Base-by-base conservation (phyloP, 805 yeast species). In the Brettanomyces naardenensis region DNA sequence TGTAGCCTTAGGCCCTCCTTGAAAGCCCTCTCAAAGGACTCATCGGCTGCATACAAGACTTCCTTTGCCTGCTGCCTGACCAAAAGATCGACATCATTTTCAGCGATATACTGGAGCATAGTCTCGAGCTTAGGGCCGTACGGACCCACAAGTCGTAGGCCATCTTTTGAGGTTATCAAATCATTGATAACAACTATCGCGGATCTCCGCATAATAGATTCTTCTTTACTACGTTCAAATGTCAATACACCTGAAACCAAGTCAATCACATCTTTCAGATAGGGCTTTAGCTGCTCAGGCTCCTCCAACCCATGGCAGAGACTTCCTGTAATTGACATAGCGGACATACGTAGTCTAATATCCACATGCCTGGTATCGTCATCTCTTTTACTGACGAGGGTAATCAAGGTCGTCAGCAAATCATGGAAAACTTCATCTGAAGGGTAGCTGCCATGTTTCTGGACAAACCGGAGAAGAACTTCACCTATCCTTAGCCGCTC, bases 401-500 rank as follows among this genome's bases (percentile, higher is more conserved):
- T 31, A 3, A 83, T 50, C 21, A 76, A 66, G 0, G 66, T 49
- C 4, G 59, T 53, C 1, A 74, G 66, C 4, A 87, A 53, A 1
- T 49, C 36, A 7, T 58, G 59, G 1, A 73, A 66, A 11, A 81
- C 53, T 1, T 49, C 31, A 5, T 59, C 58, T 0, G 64, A 45
- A 27, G 80, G 68, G 1, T 75, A 45, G 41, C 69, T 69, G 29
- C 71, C 71, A 19, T 73, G 56, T 2, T 54, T 48, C 41, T 68
- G 73, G 21, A 88, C 65, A 43, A 69, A 76, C 21, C 84, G 68
- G 19, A 75, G 57, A 1, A 90, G 46, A 1, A 83, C 92, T 54
- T 90, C 98, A 23, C 97, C 97, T 14, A 85, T 62, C 42, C 83
- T 73, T 35, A 92, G 60, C n/a, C 80, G 61, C 39, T 78, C 82